Conservation (phyloP, 345 rosid genomes). For the Pugionium dolabratum region DNA sequence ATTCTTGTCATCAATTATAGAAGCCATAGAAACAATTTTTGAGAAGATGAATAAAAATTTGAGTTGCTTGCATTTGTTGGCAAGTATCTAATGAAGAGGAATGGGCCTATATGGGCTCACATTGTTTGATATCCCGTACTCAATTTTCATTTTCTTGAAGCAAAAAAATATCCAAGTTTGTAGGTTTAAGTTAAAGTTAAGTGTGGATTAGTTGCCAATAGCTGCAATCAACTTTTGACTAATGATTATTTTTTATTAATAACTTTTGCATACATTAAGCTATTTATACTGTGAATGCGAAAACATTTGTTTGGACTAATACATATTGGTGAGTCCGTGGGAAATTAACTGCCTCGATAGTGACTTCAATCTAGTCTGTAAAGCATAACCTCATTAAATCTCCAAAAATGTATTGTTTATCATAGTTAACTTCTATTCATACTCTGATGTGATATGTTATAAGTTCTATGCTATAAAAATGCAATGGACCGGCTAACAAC, state of each 20-base stretch:
- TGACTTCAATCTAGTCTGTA: conserved; percentile 34
- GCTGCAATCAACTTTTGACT: conserved; percentile 41
- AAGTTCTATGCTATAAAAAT: conserved; percentile 25
- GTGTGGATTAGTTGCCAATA: conserved; percentile 13
- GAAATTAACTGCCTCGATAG: conserved; percentile 40
- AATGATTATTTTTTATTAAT: conserved; percentile 17
- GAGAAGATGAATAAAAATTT: conserved; percentile 17
- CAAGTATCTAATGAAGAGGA: too few species aligned
- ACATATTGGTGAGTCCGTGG: conserved; percentile 36
- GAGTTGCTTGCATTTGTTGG: too few species aligned
- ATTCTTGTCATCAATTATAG: conserved; percentile 25
- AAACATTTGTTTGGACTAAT: conserved; percentile 5
- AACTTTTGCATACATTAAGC: conserved; percentile 18
- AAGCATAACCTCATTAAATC: conserved; percentile 27
- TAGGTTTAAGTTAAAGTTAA: background rate
- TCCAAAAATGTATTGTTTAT: background rate
- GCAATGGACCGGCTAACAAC: conserved; percentile 38
- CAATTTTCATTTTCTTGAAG: too few species aligned
- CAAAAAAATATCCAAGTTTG: too few species aligned
- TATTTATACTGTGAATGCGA: conserved; percentile 19
- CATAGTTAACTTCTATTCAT: background rate
- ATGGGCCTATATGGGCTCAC: too few species aligned
- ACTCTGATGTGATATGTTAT: conserved; percentile 35
- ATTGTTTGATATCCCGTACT: too few species aligned
- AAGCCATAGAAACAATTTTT: background rate